phyloP scores from a whole-genome alignment of 2,329 filamentous ascomycete genomes.

The Diaporthe sp. region DNA sequence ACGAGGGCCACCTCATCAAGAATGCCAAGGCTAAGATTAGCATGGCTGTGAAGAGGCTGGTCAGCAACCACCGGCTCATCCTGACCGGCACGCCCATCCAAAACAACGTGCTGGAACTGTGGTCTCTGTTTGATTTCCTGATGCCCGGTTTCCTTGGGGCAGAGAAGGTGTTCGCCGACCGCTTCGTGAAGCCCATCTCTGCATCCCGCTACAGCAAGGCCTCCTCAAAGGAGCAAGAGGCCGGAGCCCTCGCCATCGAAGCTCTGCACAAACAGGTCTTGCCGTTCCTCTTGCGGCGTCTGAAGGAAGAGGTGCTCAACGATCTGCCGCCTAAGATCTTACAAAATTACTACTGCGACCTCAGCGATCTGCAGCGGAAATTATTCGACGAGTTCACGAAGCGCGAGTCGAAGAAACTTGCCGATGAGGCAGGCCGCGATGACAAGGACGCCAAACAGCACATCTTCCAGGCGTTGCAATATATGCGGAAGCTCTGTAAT shows the following conservation, averaged over 20 bases:
- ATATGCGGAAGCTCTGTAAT: slow-evolving; percentile 99
- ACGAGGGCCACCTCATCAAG: slow-evolving; percentile 98
- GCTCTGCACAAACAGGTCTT: slow-evolving; percentile 98
- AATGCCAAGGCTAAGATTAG: slow-evolving; percentile 98
- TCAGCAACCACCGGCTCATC: slow-evolving; percentile 94
- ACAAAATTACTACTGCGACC: slow-evolving; percentile 99
- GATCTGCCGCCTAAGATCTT: slow-evolving; percentile 98
- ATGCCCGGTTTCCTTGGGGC: slow-evolving; percentile 98
- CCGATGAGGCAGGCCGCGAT: slow-evolving; percentile 83
- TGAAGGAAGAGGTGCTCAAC: slow-evolving; percentile 97
- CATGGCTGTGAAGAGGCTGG: slow-evolving; percentile 88
- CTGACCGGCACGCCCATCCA: slow-evolving; percentile 97
- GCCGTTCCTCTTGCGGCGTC: slow-evolving; percentile 92
- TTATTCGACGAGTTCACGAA: slow-evolving; percentile 97
- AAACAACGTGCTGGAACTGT: slow-evolving; percentile 96
- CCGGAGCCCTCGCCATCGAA: slow-evolving; percentile 94
- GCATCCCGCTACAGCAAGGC: slow-evolving; percentile 96
- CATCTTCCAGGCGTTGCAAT: slow-evolving; percentile 98
- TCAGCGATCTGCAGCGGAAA: slow-evolving; percentile 93
- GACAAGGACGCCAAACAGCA: slow-evolving; percentile 97
- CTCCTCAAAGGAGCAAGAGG: slow-evolving; percentile 98
- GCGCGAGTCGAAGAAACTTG: slow-evolving; percentile 90
- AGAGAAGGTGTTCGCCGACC: slow-evolving; percentile 94
- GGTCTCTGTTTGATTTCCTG: slow-evolving; percentile 98
- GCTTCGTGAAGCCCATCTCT: slow-evolving; percentile 94